Base-by-base conservation (phyloP, 331 rosid genomes). In the Malus hybrid region DNA sequence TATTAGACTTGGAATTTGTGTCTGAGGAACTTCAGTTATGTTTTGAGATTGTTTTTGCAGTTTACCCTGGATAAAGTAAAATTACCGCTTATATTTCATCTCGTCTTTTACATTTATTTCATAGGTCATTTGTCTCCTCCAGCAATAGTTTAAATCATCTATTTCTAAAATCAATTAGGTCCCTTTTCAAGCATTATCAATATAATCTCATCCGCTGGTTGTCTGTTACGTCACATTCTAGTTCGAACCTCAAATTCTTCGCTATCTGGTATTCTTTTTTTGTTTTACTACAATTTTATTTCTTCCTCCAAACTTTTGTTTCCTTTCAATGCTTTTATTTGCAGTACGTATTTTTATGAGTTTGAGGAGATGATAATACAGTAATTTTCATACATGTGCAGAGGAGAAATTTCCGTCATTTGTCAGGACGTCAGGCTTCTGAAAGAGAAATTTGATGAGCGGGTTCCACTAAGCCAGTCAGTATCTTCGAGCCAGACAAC, bases 391-490 rank as follows among this genome's bases (percentile, higher is more conserved):
- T 29, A 46, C 50, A 7, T 74, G 77, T 81, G 88, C 93, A 95
- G 99, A 76, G 99, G 99, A 80, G 97, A 95, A 85, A 90, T 95
- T 56, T 92, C 97, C 44, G 99, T 95, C 22, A 89, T 92, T 64
- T 92, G 97, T 76, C 84, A 89, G 85, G 99, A 95, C 65, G 84
- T 95, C 65, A 80, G 82, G 79, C 88, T 84, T 78, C 86, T 95
- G 76, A 95, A 92, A 74, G 93, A 87, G 67, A 95, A 89, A 78
- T 95, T 92, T 81, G 99, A 95, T 82, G 87, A 89, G 34, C 83
- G 85, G 59, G 82, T 92, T 77, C 99, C 99, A 27, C 78, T 95
- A 81, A 92, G 91, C 85, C 76, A 87, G 83, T 95, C 97, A 7
- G 80, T 90, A 83, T 87, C 96, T 19, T 88, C 99, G 28, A 79